Base-by-base conservation (phyloP, 345 rosid species). In the Clarkia xantiana region DNA sequence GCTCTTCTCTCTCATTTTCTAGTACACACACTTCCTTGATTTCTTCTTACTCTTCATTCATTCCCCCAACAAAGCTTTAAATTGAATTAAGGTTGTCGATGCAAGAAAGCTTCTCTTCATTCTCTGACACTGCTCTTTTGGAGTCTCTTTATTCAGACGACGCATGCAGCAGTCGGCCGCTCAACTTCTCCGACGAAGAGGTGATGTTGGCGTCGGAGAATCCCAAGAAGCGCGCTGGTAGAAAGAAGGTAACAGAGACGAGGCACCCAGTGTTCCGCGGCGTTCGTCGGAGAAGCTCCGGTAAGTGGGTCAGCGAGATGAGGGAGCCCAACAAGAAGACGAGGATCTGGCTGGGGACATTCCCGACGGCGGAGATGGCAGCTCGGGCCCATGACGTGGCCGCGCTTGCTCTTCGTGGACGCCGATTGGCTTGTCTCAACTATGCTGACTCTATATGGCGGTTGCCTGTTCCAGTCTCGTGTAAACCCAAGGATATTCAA, bases 331-430 rank as follows among this genome's bases (percentile, higher is more conserved):
- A 72, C 18, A 90, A 90, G 79, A 78, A 80, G 55, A 63, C 95
- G 0, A 76, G 97, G 63, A 82, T 90, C 18, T 90, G 97, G 97
- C 69, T 90, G 0, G 95, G 97, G 13, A 85, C 94, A 10, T 85
- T 76, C 38, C 72, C 75, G 0, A 78, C 83, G 0, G 79, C 71
- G 2, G 91, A 90, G 60, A 90, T 85, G 97, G 95, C 95, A 0
- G 97, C 95, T 16, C 70, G 97, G 34, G 95, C 97, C 0, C 95
- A 85, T 39, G 94, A 85, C 45, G 95, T 90, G 57, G 95, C 97
- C 2, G 91, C 78, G 13, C 55, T 85, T 0, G 81, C 95, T 0
- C 55, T 89, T 42, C 74, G 85, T 63, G 97, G 95, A 1, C 36
- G 36, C 0, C 64, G 83, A 15, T 62, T 71, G 11, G 94, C 88